Base-by-base conservation (phyloP, 805 yeast genomes). In the Candida verbasci region DNA sequence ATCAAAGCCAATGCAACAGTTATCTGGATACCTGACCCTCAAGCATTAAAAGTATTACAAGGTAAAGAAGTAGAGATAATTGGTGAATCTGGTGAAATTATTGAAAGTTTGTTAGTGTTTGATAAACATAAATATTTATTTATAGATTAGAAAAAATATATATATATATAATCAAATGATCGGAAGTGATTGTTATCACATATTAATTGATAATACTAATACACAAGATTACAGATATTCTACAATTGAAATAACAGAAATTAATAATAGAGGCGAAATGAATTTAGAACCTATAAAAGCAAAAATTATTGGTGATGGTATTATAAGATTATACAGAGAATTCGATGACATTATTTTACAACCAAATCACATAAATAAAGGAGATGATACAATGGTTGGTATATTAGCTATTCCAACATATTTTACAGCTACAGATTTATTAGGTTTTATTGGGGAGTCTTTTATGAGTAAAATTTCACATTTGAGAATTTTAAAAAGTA, bases 21-120 rank as follows among this genome's bases (percentile, higher is more conserved):
- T n/a, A 73, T 91, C 32, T 93, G 97, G 98, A 83, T 89, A 10
- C 97, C 98, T 8, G 91, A 91, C 58, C 70, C 72, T 17, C 76
- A 84, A 40, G 95, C 95, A n/a, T 33, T 74, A 17, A 62, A 68
- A 14, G 72, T 74, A 6, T 57, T 85, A 43, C 55, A 58, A 11
- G 76, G 78, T 8, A 70, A 71, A 29, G 72, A 76, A 43, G 53
- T 67, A 10, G 62, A 60, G 3, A 65, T 73, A 15, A 56, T 85
- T 37, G 79, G 75, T 3, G 70, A 63, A 31, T 62, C 70, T 34
- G 94, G 89, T 23, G 79, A 75, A 46, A 55, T 82, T 8, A 50
- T 84, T 31, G 48, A 48, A 3, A 63, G 77, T 6, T 59, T 86
- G 34, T 65, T 51, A 30, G 71, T 76, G 2, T 72, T 86, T 29